A percentile compares a stretch with the other conserved stretches of the same genome.
phyloP scores from a whole-genome alignment of 2,329 filamentous ascomycete species.

The Aureobasidium sp. region DNA sequence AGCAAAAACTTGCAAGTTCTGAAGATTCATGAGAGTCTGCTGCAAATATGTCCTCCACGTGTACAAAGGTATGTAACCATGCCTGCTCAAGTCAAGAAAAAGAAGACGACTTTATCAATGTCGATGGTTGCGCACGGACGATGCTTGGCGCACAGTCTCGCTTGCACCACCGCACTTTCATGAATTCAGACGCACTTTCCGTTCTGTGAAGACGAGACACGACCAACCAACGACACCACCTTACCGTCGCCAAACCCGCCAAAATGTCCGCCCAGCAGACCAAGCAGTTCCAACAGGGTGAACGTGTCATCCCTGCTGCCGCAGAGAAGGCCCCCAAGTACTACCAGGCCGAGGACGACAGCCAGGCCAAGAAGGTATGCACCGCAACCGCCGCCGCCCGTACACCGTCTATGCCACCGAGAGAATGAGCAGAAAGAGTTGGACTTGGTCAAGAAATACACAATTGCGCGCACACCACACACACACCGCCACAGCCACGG shows the following conservation, averaged over 20 bases:
- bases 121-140: background rate
- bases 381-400: background rate
- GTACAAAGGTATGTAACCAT: background rate
- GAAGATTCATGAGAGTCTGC: too few species aligned
- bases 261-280: slow-evolving; percentile 41
- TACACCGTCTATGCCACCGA: background rate
- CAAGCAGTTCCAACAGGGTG: slow-evolving; percentile 97
- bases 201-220: slow-evolving; percentile 10
- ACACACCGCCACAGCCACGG: background rate
- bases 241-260: slow-evolving; percentile 15
- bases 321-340: slow-evolving; percentile 96
- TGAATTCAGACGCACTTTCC: background rate
- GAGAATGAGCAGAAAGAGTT: slow-evolving; percentile 9
- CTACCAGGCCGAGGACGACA: slow-evolving; percentile 93
- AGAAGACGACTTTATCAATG: background rate
- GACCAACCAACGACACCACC: slow-evolving; percentile 10
- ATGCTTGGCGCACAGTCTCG: slow-evolving; percentile 10
- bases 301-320: slow-evolving; percentile 79
- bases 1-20: too few species aligned
- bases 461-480: background rate
- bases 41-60: background rate
- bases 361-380: slow-evolving; percentile 87
- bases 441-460: background rate
- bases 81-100: background rate
- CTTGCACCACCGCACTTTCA: background rate